phyloP scores from a whole-genome alignment of 2,329 filamentous ascomycete species.

The Aureobasidium mangrovei region DNA sequence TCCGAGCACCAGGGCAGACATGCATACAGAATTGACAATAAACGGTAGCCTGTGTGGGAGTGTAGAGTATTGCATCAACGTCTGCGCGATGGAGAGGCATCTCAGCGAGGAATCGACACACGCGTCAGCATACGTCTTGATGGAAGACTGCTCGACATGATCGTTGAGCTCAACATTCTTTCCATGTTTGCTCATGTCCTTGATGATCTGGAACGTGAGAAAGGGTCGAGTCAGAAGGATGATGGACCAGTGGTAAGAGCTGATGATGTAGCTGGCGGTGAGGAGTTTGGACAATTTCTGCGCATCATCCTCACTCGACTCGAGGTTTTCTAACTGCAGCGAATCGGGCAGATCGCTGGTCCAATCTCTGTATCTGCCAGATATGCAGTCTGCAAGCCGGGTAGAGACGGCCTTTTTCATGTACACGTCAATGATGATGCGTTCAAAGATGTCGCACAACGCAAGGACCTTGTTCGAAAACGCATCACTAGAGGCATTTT shows the following conservation, averaged over 20 bases:
- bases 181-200: conserved; percentile 17
- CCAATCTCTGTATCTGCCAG: conserved; percentile 34
- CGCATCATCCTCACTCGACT: conserved; percentile 7
- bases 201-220: conserved; percentile 36
- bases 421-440: conserved; percentile 39
- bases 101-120: conserved; percentile 13
- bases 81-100: conserved; percentile 1
- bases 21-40: conserved; percentile 9
- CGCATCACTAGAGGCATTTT: conserved; percentile 14
- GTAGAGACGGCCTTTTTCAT: conserved; percentile 34
- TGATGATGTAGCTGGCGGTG: conserved; percentile 42
- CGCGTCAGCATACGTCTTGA: conserved; percentile 13
- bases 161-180: conserved; percentile 18
- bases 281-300: conserved; percentile 26
- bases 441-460: conserved; percentile 41
- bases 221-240: conserved; percentile 47
- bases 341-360: conserved; percentile 28
- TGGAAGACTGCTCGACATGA: conserved; percentile 1
- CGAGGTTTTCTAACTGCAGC: conserved; percentile 17
- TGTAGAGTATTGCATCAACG: not conserved
- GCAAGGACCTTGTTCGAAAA: conserved; percentile 28
- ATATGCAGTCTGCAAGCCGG: conserved; percentile 34
- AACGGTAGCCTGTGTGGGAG: conserved; percentile 11
- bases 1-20: conserved; percentile 23
- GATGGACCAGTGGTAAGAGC: conserved; percentile 46